A percentile compares a stretch with the other conserved stretches of the same genome.
These are phyloP conservation scores for Hypoxylon sp. DNA, from an alignment of 2,329 filamentous ascomycete genomes.

Conservation along the genomic window DNA sequence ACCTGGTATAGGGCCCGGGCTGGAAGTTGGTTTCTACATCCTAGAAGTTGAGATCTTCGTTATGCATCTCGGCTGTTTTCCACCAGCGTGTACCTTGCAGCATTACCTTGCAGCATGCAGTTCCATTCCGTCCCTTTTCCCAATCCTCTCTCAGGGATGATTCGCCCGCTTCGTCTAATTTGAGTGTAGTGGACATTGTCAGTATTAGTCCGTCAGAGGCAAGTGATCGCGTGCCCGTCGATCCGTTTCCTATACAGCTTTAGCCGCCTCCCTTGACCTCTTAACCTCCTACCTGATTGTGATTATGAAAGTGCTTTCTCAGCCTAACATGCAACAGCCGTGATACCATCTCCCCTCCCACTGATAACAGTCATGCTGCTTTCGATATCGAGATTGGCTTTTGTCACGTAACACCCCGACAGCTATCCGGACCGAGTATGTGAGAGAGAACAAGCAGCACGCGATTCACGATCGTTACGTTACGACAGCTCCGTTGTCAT, in stretches of 20 bases:
- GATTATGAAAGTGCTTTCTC: slow-evolving; percentile 28
- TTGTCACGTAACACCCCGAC: slow-evolving; percentile 29
- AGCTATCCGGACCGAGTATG: slow-evolving; percentile 29
- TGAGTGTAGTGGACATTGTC: slow-evolving; percentile 23
- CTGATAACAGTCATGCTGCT: slow-evolving; percentile 27
- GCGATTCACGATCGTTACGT: slow-evolving; percentile 39
- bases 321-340: slow-evolving; percentile 25
- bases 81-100: slow-evolving; percentile 27
- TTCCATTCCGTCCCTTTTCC: slow-evolving; percentile 1
- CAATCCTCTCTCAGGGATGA: slow-evolving; percentile 17
- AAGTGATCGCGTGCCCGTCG: slow-evolving; percentile 38
- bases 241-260: slow-evolving; percentile 31
- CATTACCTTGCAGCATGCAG: slow-evolving; percentile 4
- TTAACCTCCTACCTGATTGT: slow-evolving; percentile 16
- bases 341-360: slow-evolving; percentile 21
- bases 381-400: slow-evolving; percentile 36
- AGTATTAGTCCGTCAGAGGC: slow-evolving; percentile 25
- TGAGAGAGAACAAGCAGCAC: slow-evolving; percentile 32
- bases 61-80: slow-evolving; percentile 23
- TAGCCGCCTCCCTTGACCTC: slow-evolving; percentile 14
- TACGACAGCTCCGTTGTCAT: slow-evolving; percentile 34
- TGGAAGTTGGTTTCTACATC: slow-evolving; percentile 31
- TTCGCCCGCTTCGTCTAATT: slow-evolving; percentile 28
- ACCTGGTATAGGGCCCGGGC: slow-evolving; percentile 6
- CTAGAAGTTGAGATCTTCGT: slow-evolving; percentile 40